Percentiles rank a stretch among this genome's conserved stretches.
Evolutionary conservation across 2,329 filamentous ascomycete species (phyloP).

Genomic region (Cytospora mali): DNA sequence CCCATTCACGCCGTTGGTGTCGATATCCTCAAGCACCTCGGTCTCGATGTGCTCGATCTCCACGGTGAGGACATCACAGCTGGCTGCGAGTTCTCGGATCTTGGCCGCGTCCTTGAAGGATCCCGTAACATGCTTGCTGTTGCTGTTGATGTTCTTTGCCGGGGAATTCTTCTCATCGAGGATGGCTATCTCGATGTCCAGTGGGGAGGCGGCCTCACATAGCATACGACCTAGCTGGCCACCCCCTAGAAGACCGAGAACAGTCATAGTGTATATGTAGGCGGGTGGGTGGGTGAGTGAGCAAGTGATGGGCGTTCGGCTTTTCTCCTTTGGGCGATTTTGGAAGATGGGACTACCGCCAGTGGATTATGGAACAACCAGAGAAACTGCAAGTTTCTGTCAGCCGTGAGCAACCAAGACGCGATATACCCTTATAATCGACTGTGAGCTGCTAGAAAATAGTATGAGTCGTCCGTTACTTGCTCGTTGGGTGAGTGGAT

Average conservation of each 20-base stretch:
- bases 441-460: background rate
- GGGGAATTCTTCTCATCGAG: constrained; percentile 77
- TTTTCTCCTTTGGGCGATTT: background rate
- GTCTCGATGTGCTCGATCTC: constrained; percentile 97
- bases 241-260: constrained; percentile 55
- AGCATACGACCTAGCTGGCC: constrained; percentile 93
- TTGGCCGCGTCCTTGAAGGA: constrained; percentile 84
- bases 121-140: constrained; percentile 74
- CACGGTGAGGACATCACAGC: constrained; percentile 81
- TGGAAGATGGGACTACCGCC: background rate
- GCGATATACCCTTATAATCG: background rate
- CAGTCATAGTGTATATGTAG: constrained; percentile 9
- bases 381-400: background rate
- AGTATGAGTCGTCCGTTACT: background rate
- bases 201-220: constrained; percentile 74
- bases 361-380: background rate
- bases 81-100: constrained; percentile 75
- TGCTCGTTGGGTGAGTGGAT: background rate
- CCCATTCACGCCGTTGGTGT: constrained; percentile 61
- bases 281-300: background rate
- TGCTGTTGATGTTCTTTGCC: constrained; percentile 82
- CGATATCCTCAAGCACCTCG: constrained; percentile 83
- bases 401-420: background rate
- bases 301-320: background rate
- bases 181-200: constrained; percentile 78